Evolutionary conservation across 345 rosid species (phyloP), one percentile per base, ranked within the genome.

Genomic region (Laguncularia racemosa): DNA sequence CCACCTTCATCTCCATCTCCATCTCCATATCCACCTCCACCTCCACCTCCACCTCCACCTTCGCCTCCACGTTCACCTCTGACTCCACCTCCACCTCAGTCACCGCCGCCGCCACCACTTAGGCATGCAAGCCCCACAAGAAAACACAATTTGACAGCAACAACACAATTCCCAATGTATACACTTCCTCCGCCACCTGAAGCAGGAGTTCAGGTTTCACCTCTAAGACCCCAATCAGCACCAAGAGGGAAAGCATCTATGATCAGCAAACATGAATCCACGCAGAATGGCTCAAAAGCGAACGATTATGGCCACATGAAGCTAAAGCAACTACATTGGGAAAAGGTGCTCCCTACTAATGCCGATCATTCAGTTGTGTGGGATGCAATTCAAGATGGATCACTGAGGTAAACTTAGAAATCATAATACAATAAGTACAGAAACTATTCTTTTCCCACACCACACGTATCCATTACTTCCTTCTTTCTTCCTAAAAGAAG

Each of bases 331-430:
- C 63, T 84, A 72, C 81, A 79, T 44, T 80, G 91, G 88, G 91
- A 84, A 58, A 84, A 84, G 67, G 77, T 84, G 40, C 40, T 33
- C 38, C 46, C 61, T 15, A 77, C 84, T 40, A 69, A 72, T 67
- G 70, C 71, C 48, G 84, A 84, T 53, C 85, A 84, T 67, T 84
- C 84, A 12, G 57, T 84, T 61, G 88, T 84, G 44, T 84, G 91
- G 91, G 73, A 84, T 72, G 68, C 79, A 67, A 79, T 84, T 48
- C 71, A 74, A 23, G 75, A 82, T 44, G 88, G 88, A 50, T 80
- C 85, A 26, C 64, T 82, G 50, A 77, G 81, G 87, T 84, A 73
- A 49, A 15, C 3, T 13, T 33, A 5, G 4, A 33, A 4, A 33
- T 23, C 28, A 23, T 23, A 33, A 4, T 7, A 33, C 9, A 0